These are phyloP conservation scores for Saccharomyces mikatae DNA, from an alignment of 805 yeast species.

Conservation along the genomic window DNA sequence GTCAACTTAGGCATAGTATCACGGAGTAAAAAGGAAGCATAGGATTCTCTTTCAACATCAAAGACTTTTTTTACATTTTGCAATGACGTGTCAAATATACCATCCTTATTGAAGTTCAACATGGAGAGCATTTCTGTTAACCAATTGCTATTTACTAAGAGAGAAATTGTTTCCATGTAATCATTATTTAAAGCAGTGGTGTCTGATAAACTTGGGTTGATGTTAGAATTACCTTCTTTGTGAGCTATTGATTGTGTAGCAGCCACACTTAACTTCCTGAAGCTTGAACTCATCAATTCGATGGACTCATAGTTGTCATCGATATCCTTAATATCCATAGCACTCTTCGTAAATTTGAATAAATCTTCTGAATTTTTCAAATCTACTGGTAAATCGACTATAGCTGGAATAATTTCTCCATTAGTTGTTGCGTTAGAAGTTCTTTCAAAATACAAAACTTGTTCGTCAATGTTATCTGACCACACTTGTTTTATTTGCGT, in stretches of 20 bases:
- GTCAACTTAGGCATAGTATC: conserved; percentile 60
- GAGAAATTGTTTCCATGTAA: conserved; percentile 36
- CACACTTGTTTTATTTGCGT: conserved; percentile 48
- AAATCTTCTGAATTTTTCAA: conserved; percentile 28
- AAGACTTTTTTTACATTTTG: conserved; percentile 23
- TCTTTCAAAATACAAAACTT: conserved; percentile 39
- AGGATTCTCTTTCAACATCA: conserved; percentile 32
- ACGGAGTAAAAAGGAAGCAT: conserved; percentile 40
- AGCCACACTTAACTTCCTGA: not conserved
- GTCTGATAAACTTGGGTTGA: conserved; percentile 1
- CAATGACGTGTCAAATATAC: conserved; percentile 15
- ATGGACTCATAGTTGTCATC: not conserved
- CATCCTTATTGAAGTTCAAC: conserved; percentile 12
- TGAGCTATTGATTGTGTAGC: conserved; percentile 2
- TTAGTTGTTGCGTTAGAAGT: conserved; percentile 23
- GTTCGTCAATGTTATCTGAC: conserved; percentile 51
- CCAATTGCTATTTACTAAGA: conserved; percentile 49
- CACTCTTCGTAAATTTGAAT: conserved; percentile 25
- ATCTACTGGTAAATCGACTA: conserved; percentile 42
- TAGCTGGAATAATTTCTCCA: conserved; percentile 37
- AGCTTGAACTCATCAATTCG: not conserved
- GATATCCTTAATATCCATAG: not conserved
- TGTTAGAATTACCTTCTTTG: conserved; percentile 1
- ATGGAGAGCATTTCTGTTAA: conserved; percentile 35
- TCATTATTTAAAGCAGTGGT: conserved; percentile 5